Percentiles rank a stretch among this genome's conserved stretches.
phyloP scores from a whole-genome alignment of 495 filamentous ascomycete genomes.

The Pseudoneurospora amorphoporcata region DNA sequence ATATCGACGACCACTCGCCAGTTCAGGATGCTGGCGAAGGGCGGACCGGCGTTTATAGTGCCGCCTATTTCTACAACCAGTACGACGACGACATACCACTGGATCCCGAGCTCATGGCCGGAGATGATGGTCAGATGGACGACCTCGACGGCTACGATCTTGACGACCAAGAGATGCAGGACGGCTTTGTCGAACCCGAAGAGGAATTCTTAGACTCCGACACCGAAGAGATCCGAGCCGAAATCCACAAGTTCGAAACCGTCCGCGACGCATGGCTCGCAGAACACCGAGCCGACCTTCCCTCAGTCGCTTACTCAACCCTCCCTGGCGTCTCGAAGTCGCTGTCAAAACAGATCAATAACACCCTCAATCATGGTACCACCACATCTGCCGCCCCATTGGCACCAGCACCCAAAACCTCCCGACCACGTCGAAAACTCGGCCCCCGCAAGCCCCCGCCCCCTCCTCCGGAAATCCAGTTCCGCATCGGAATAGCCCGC shows the following conservation, averaged over 20 bases:
- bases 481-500: slow-evolving; percentile 57
- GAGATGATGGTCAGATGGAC: slow-evolving; percentile 1
- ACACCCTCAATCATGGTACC: background rate
- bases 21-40: background rate
- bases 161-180: slow-evolving; percentile 18
- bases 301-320: background rate
- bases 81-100: background rate
- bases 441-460: slow-evolving; percentile 65
- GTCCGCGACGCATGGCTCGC: slow-evolving; percentile 23
- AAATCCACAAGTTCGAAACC: slow-evolving; percentile 26
- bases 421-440: slow-evolving; percentile 12
- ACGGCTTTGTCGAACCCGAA: slow-evolving; percentile 5
- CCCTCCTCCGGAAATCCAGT: slow-evolving; percentile 64
- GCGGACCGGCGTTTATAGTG: background rate
- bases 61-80: slow-evolving; percentile 1
- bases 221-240: slow-evolving; percentile 22
- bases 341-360: slow-evolving; percentile 5
- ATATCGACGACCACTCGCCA: slow-evolving; percentile 8
- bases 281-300: slow-evolving; percentile 16
- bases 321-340: background rate
- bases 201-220: slow-evolving; percentile 22
- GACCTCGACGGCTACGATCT: slow-evolving; percentile 8
- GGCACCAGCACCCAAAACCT: background rate
- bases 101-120: background rate
- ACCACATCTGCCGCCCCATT: background rate